Base-by-base conservation (phyloP, 2,329 filamentous ascomycete genomes). In the Fusarium kyushuense region DNA sequence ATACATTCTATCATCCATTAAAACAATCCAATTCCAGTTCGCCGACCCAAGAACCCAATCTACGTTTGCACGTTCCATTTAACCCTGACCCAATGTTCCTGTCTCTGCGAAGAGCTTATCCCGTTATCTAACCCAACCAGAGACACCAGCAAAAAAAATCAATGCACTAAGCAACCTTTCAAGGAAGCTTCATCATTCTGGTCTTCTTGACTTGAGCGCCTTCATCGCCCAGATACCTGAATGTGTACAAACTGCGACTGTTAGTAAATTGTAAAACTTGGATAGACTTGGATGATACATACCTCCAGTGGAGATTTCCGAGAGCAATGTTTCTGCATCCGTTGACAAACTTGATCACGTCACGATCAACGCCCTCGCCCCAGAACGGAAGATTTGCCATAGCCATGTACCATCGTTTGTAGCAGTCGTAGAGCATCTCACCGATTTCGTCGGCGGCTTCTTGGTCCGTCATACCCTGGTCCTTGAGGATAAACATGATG, bases 281-380 rank as follows among this genome's bases (percentile, higher is more conserved):
- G 14, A 19, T 3, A 6, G 10, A 2, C 2, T 19, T 3, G 6
- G 13, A 1, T 13, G 14, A 23, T 23, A 45, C 14, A 8, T 40
- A 57, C 59, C 59, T 63, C 59, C 59, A 63, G 11, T 63, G 61
- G 1, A 64, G 8, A 5, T 64, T 64, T 1, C 61, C 61, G 16
- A 64, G 53, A 9, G 61, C 61, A 8, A 64, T 64, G 19, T 64
- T 64, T 5, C 59, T 61, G n/a, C 59, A 64, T 3, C 61, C 61
- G 10, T 58, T 64, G 12, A 64, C 45, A 19, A 64, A 64, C 14
- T 64, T 64, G n/a, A 64, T 64, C 3, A 64, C 45, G 35, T 64
- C 61, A 17, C 61, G 47, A 21, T 64, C 61, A n/a, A 64, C 36
- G 3, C 19, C 29, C 52, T 64, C 61, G 14, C 61, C 61, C 52